A percentile compares a stretch with the other conserved stretches of the same genome.
Evolutionary conservation across 768 basidiomycete genomes (phyloP).

Genomic region (Suillus hirtellus): DNA sequence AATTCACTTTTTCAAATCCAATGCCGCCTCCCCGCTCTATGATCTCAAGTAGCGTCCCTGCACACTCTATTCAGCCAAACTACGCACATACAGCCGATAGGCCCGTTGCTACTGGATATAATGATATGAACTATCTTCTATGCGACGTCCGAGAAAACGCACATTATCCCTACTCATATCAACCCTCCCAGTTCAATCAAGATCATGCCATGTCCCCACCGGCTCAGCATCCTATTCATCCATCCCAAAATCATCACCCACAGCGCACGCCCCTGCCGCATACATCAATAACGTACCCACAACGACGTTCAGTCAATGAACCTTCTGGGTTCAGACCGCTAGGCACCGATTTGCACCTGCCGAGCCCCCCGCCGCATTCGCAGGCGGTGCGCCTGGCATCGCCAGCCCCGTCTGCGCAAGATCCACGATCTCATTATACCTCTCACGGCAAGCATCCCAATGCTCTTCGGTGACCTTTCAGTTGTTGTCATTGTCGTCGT

Average conservation of each 20-base stretch:
- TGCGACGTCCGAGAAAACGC: slow-evolving; percentile 49
- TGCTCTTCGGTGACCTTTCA: slow-evolving; percentile 42
- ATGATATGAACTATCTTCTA: slow-evolving; percentile 45
- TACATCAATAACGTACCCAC: slow-evolving; percentile 49
- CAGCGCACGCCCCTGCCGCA: slow-evolving; percentile 43
- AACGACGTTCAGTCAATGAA: slow-evolving; percentile 59
- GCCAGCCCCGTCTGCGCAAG: slow-evolving; percentile 38
- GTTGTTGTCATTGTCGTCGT: slow-evolving; percentile 14
- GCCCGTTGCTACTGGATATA: slow-evolving; percentile 47
- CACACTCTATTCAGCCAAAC: slow-evolving; percentile 34
- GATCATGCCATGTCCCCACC: slow-evolving; percentile 44
- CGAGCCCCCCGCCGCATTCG: slow-evolving; percentile 44
- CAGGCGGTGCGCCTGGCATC: slow-evolving; percentile 44
- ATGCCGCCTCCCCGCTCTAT: slow-evolving; percentile 43
- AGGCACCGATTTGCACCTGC: slow-evolving; percentile 51
- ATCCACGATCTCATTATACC: slow-evolving; percentile 38
- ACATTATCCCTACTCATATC: slow-evolving; percentile 55
- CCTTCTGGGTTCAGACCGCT: slow-evolving; percentile 52
- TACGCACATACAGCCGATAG: slow-evolving; percentile 55
- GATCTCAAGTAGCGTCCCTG: slow-evolving; percentile 43
- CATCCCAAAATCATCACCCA: slow-evolving; percentile 33
- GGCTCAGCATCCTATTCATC: slow-evolving; percentile 41
- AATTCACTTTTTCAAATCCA: slow-evolving; percentile 43
- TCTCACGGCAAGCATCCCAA: slow-evolving; percentile 49
- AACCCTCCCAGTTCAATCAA: slow-evolving; percentile 43